phyloP scores from a whole-genome alignment of 73 alveolate species.

The Paramecium pentaurelia region DNA sequence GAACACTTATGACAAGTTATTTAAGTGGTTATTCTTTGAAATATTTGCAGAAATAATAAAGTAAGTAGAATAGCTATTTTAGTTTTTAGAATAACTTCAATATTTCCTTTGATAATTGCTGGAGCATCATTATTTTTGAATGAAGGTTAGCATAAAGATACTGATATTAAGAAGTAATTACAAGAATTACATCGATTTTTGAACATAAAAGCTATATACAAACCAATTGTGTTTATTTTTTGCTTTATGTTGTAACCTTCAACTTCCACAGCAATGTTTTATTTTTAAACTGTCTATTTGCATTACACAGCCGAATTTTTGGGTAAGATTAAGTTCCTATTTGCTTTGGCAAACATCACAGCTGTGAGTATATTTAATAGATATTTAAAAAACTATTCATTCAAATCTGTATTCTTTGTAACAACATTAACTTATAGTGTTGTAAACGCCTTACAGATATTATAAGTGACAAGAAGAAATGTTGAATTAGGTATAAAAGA shows the following conservation, averaged over 20 bases:
- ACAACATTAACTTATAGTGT: conserved; percentile 66
- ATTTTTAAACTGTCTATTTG: conserved; percentile 40
- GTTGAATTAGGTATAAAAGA: conserved; percentile 60
- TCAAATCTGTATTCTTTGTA: conserved; percentile 64
- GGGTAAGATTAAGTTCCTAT: conserved; percentile 68
- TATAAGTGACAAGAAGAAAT: conserved; percentile 64
- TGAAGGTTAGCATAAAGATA: not conserved
- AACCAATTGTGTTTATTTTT: conserved; percentile 51
- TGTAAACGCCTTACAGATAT: conserved; percentile 49
- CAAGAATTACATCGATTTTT: conserved; percentile 23
- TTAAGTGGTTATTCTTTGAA: conserved; percentile 41
- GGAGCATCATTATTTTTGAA: conserved; percentile 28
- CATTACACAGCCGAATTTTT: conserved; percentile 50
- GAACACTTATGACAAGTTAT: conserved; percentile 46
- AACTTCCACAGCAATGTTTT: conserved; percentile 58
- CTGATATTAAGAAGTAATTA: conserved; percentile 21
- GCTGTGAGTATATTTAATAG: conserved; percentile 71
- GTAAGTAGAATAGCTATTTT: not conserved
- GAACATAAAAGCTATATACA: conserved; percentile 17
- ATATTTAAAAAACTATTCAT: conserved; percentile 60
- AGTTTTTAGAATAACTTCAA: conserved; percentile 54
- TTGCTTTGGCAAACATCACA: conserved; percentile 72
- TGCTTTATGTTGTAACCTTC: conserved; percentile 56
- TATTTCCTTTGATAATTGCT: conserved; percentile 50
- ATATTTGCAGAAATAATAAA: conserved; percentile 15